Conservation (phyloP, 768 basidiomycete species). For the Tricholoma furcatifolium region DNA sequence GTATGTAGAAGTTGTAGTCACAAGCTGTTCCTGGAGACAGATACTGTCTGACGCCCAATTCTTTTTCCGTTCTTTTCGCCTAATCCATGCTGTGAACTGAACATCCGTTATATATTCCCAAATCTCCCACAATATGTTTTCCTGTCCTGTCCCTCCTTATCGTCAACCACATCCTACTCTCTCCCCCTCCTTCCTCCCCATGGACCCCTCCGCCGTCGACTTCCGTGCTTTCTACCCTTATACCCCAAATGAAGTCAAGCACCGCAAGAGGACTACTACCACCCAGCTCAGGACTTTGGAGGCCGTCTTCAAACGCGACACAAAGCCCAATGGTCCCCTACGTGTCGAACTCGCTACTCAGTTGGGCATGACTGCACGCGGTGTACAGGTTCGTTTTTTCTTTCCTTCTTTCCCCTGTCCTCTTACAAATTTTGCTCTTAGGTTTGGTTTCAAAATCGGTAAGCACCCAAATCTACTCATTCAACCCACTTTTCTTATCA, state of each 20-base stretch:
- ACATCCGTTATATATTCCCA: constrained; percentile 14
- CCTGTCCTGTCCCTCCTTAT: constrained; percentile 15
- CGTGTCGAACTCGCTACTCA: constrained; percentile 79
- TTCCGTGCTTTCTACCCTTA: constrained; percentile 87
- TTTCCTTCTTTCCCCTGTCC: constrained; percentile 3
- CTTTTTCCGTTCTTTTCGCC: constrained; percentile 24
- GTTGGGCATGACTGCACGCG: constrained; percentile 89
- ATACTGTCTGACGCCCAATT: constrained; percentile 18
- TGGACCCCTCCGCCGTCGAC: constrained; percentile 72
- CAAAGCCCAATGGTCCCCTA: constrained; percentile 83
- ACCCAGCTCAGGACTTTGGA: constrained; percentile 90
- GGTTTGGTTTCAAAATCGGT: constrained; percentile 94
- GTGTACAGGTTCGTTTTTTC: constrained; percentile 77
- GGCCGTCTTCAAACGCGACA: constrained; percentile 80
- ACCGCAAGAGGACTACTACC: constrained; percentile 85
- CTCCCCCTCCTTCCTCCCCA: constrained; percentile 32
- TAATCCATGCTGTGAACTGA: too few species aligned
- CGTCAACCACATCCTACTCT: constrained; percentile 24
- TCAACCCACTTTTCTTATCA: constrained; percentile 7
- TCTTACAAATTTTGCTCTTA: constrained; percentile 31
- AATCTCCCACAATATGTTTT: constrained; percentile 10
- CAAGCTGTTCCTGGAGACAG: constrained; percentile 27
- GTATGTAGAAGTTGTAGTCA: constrained; percentile 7
- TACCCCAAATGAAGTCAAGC: constrained; percentile 91
- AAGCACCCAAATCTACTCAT: constrained; percentile 9